Conservation (phyloP, 306 rosid species). For the Luffa acutangula region DNA sequence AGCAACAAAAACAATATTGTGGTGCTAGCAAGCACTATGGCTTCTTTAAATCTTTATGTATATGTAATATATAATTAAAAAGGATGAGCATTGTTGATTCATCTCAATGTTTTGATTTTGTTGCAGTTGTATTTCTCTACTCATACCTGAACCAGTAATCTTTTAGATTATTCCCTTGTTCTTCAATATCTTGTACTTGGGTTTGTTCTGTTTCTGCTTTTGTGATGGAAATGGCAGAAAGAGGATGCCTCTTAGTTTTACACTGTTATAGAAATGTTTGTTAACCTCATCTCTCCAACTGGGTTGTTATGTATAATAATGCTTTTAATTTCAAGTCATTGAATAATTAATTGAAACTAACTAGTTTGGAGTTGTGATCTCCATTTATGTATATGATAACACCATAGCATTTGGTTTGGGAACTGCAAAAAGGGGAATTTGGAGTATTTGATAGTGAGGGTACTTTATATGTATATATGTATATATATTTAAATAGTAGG, state of each 20-base stretch:
- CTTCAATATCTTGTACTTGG: not conserved
- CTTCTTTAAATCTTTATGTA: conserved; percentile 2
- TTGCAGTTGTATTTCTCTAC: not conserved
- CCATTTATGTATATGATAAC: too few species aligned
- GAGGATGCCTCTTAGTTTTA: not conserved
- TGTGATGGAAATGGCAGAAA: not conserved
- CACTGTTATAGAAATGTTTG: not conserved
- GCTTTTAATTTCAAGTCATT: not conserved
- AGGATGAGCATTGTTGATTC: not conserved
- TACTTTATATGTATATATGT: too few species aligned
- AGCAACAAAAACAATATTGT: not conserved
- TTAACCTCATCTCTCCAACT: not conserved
- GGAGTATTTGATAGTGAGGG: too few species aligned
- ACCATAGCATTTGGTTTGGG: too few species aligned
- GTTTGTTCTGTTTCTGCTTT: not conserved
- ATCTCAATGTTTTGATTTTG: not conserved
- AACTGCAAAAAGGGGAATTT: too few species aligned
- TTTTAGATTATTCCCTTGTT: not conserved
- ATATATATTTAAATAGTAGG: too few species aligned
- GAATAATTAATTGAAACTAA: too few species aligned
- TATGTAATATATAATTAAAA: conserved; percentile 2
- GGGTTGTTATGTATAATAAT: not conserved
- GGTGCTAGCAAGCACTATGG: conserved; percentile 7
- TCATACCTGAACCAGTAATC: not conserved
- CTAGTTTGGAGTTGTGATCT: too few species aligned